Base-by-base conservation (phyloP, 768 basidiomycete genomes). In the Cyathus striatus region DNA sequence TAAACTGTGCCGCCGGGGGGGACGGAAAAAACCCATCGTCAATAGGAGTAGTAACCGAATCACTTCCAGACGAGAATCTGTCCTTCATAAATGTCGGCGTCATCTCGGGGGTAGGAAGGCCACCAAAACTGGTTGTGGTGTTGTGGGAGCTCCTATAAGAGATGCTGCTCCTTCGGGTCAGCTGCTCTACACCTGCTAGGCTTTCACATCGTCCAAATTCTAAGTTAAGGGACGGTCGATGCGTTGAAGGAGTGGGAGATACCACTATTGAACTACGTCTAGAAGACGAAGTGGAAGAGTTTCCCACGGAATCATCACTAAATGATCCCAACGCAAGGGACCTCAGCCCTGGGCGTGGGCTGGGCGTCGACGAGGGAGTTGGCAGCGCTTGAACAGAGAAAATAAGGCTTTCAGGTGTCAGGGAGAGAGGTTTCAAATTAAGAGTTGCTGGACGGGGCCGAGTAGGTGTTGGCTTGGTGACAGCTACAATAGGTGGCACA, bases 41-140 rank as follows among this genome's bases (percentile, higher is more conserved):
- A 25, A 52, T 57, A 43, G 59, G 67, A 46, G 58, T 58, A 9
- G 59, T 32, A 20, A 3, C 6, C 10, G n/a, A 20, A 13, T 42
- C 27, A 20, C 25, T 14, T 16, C 14, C 30, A 21, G 25, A 20
- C n/a, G 65, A 70, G 16, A 65, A 68, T 34, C 58, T 65, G 9
- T 77, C 73, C 18, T 24, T 38, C 26, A 68, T 50, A 43, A 65
- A 71, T 12, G 73, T 81, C 4, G 84, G 88, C 0, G 87, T 89
- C 68, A 79, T 71, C 54, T 83, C 86, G 10, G 86, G 88, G 0
- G 86, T 87, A 1, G 84, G 85, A 12, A 87, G 65, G 22, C 75
- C 76, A 10, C 69, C 53, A 35, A 52, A 45, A 41, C 61, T 63
- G 23, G 51, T 50, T 14, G 53, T 58, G 33, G 64, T 55, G 26